These are phyloP conservation scores for Yamadazyma ubonensis DNA, from an alignment of 805 yeast species.

Conservation along the genomic window DNA sequence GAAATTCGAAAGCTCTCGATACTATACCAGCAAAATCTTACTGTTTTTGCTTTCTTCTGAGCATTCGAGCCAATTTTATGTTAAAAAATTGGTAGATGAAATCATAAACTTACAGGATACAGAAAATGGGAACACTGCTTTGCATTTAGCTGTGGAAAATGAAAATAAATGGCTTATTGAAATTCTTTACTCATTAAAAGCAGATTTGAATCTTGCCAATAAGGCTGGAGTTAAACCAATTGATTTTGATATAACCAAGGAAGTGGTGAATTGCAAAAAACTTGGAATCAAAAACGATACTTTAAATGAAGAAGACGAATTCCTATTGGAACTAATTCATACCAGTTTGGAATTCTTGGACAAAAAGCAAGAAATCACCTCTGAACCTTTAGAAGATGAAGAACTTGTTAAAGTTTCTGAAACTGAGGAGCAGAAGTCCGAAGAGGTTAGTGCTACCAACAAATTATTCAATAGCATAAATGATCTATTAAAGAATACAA, in stretches of 20 bases:
- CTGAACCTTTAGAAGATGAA: slow-evolving; percentile 14
- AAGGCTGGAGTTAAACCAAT: slow-evolving; percentile 82
- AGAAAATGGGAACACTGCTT: slow-evolving; percentile 37
- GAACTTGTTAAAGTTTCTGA: slow-evolving; percentile 9
- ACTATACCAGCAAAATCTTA: slow-evolving; percentile 34
- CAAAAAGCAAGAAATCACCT: slow-evolving; percentile 22
- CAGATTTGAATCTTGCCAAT: slow-evolving; percentile 67
- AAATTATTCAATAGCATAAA: slow-evolving; percentile 41
- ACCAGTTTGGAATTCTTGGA: slow-evolving; percentile 35
- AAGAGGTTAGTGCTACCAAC: slow-evolving; percentile 22
- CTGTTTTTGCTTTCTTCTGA: slow-evolving; percentile 28
- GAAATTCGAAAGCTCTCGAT: slow-evolving; percentile 34
- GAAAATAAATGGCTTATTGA: slow-evolving; percentile 40
- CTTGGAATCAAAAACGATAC: slow-evolving; percentile 14
- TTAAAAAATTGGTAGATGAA: slow-evolving; percentile 20
- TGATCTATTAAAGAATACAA: slow-evolving; percentile 35
- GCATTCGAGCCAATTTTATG: slow-evolving; percentile 20
- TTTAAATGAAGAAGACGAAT: slow-evolving; percentile 22
- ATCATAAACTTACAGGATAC: slow-evolving; percentile 35
- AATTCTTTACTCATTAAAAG: slow-evolving; percentile 33
- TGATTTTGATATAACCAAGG: slow-evolving; percentile 75
- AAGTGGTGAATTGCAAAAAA: slow-evolving; percentile 19
- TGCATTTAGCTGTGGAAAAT: slow-evolving; percentile 41
- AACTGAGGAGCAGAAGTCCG: neutral
- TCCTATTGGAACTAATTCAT: slow-evolving; percentile 32